phyloP scores from a whole-genome alignment of 306 rosid species.

The Lathyrus aphaca region DNA sequence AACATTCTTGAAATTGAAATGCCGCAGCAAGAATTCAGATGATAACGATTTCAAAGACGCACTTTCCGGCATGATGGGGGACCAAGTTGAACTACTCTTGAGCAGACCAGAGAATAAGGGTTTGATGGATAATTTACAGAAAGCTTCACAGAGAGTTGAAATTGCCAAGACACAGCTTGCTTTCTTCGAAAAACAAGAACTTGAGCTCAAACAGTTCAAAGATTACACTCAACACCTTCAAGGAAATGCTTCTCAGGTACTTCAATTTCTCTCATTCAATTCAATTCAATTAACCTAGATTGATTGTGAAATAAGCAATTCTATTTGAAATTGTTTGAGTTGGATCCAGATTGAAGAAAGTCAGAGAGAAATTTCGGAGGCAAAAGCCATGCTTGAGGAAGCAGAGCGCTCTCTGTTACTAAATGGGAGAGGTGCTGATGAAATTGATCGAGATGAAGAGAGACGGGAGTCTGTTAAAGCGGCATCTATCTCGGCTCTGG shows the following conservation, averaged over 20 bases:
- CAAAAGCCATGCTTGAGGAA: slow-evolving; percentile 70
- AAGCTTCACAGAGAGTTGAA: slow-evolving; percentile 12
- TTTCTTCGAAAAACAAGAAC: slow-evolving; percentile 12
- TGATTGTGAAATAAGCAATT: too few species aligned
- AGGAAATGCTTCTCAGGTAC: slow-evolving; percentile 10
- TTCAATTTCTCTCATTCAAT: background rate
- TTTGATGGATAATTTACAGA: slow-evolving; percentile 1
- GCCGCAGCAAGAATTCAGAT: background rate
- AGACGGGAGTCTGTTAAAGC: slow-evolving; percentile 20
- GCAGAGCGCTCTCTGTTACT: slow-evolving; percentile 67
- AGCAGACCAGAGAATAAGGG: slow-evolving; percentile 4
- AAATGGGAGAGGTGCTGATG: slow-evolving; percentile 40
- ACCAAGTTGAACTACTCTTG: background rate
- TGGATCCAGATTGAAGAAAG: slow-evolving; percentile 77
- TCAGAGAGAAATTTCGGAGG: slow-evolving; percentile 76
- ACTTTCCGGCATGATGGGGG: background rate
- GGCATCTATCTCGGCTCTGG: slow-evolving; percentile 17
- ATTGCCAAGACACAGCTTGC: slow-evolving; percentile 9
- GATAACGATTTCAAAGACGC: background rate
- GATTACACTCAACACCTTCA: slow-evolving; percentile 13
- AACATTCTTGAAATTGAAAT: too few species aligned
- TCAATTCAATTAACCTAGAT: too few species aligned
- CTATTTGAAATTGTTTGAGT: slow-evolving; percentile 4
- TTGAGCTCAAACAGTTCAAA: background rate
- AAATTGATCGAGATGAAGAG: slow-evolving; percentile 29